Conservation (phyloP, 352 stramenopile genomes). For the Phytophthora pisi region DNA sequence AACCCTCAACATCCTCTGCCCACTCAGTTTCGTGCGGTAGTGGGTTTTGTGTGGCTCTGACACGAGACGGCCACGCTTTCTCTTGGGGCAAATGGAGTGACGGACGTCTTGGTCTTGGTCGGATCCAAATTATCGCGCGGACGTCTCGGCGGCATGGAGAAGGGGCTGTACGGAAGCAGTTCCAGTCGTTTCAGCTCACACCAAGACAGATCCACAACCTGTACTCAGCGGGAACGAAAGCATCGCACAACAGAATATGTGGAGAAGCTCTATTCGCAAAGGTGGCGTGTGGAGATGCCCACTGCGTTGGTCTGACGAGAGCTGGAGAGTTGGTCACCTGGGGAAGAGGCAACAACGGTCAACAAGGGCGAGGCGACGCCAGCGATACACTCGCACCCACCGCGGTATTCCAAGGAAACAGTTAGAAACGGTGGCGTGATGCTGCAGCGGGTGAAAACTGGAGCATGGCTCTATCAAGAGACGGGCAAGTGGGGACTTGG, state of each 20-base stretch:
- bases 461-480: constrained; percentile 69
- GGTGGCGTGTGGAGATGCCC: constrained; percentile 74
- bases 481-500: constrained; percentile 84
- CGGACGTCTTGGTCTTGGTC: constrained; percentile 72
- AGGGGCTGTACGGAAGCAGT: constrained; percentile 45
- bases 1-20: constrained; percentile 4
- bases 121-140: constrained; percentile 55
- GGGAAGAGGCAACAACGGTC: constrained; percentile 78
- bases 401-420: constrained; percentile 13
- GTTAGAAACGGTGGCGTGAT: constrained; percentile 39
- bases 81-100: constrained; percentile 84
- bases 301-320: constrained; percentile 71
- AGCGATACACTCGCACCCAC: constrained; percentile 40
- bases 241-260: neutral
- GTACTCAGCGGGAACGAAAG: neutral
- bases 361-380: constrained; percentile 73
- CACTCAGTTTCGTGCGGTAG: constrained; percentile 64
- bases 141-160: constrained; percentile 42
- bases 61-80: constrained; percentile 58
- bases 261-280: constrained; percentile 34
- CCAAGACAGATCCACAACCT: constrained; percentile 29
- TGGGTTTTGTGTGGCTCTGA: constrained; percentile 81
- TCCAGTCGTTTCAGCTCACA: constrained; percentile 64
- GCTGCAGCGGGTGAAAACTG: constrained; percentile 79
- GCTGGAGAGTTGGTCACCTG: constrained; percentile 71